Evolutionary conservation across 495 filamentous ascomycete genomes (phyloP), one percentile per base, ranked within the genome.

Genomic region (Daldinia vernicosa): DNA sequence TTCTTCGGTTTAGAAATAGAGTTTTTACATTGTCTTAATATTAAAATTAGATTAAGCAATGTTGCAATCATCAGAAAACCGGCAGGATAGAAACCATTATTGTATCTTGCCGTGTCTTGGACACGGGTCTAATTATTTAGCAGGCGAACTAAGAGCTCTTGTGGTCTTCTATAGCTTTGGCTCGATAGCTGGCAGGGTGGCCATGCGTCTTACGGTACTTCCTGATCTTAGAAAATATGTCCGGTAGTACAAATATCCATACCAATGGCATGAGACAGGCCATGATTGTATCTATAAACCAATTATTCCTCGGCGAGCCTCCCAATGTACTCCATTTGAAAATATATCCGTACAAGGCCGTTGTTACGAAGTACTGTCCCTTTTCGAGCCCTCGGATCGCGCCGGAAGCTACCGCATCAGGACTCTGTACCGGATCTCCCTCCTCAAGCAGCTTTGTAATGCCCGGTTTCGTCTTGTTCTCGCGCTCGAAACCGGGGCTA

Each of bases 401-500:
- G 15, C 83, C 84, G 8, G 74, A 77, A 4, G 95, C 95, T 7
- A 94, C 93, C 64, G 90, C 87, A 5, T 93, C 89, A 33, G 92
- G 89, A 1, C 87, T 91, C 80, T 95, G 92, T 9, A 86, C 86
- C 67, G 89, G 89, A 79, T 99, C 95, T 28, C 82, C 84, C 71
- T 93, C 89, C 80, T 99, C 95, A 64, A 99, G 77, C 58, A 91
- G 86, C 72, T 89, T 85, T 15, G 95, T 97, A 52, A 98, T 81
- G 4, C 81, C 88, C 9, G 94, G 95, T 80, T 98, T 99, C 8
- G 86, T 87, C 77, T 79, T 71, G 74, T 97, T 91, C 80, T 99
- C 95, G 30, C 87, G 82, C 67, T 91, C 93, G 60, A 89, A 85
- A 0, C 93, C 94, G 0, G 93, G 89, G 27, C 85, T 87, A 24